Percentiles rank a stretch among this genome's conserved stretches.
These are phyloP conservation scores for Astrocystis sublimbata DNA, from an alignment of 495 filamentous ascomycete species.

Conservation along the genomic window DNA sequence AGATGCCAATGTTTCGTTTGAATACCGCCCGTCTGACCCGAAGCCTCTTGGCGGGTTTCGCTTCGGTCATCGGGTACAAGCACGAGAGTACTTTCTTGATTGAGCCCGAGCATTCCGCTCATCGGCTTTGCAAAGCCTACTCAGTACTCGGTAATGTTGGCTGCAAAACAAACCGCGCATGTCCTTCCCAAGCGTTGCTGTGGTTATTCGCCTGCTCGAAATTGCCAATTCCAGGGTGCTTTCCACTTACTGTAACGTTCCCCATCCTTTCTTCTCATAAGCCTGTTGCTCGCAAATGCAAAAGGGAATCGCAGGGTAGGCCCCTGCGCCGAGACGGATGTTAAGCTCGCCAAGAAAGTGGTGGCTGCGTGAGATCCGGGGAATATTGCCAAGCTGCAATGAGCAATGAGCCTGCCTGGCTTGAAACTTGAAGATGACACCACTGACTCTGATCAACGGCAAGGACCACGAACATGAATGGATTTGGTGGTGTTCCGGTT, in stretches of 20 bases:
- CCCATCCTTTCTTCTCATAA: background rate
- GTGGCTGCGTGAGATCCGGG: conserved; percentile 7
- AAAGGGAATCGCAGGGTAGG: background rate
- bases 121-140: background rate
- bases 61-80: background rate
- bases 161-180: background rate
- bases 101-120: background rate
- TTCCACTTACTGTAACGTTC: conserved; percentile 12
- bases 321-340: conserved; percentile 14
- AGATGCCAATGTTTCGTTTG: conserved; percentile 12
- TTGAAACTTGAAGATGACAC: conserved; percentile 10
- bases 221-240: background rate
- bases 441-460: conserved; percentile 7
- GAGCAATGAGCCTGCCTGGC: conserved; percentile 6
- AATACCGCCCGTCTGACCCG: conserved; percentile 18
- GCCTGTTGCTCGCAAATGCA: background rate
- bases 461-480: background rate
- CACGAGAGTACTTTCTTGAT: background rate
- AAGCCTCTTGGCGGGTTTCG: conserved; percentile 7
- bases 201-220: background rate
- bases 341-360: conserved; percentile 15
- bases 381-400: conserved; percentile 18
- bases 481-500: background rate
- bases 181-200: background rate
- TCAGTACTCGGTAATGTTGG: no score